Evolutionary conservation across 202 grass and related monocot genomes (phyloP).

Genomic region (Panicum hallii): DNA sequence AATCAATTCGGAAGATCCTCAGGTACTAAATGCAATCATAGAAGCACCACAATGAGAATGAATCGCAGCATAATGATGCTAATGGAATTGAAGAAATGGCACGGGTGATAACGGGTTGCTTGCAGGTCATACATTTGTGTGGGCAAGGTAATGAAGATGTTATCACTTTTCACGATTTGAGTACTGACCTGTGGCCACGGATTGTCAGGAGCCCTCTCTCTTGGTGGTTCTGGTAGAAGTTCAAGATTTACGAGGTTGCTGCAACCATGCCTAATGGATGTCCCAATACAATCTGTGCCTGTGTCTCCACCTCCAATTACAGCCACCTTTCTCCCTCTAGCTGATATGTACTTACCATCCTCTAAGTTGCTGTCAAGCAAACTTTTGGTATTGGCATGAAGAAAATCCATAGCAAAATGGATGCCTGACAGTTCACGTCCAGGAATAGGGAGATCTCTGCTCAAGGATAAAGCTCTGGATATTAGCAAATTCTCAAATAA

Average conservation of each 20-base stretch:
- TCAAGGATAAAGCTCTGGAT: conserved; percentile 32
- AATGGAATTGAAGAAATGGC: conserved; percentile 2
- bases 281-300: conserved; percentile 87
- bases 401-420: conserved; percentile 93
- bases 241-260: conserved; percentile 74
- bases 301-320: conserved; percentile 90
- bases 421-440: conserved; percentile 70
- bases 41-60: conserved; percentile 36
- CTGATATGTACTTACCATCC: conserved; percentile 82
- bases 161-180: conserved; percentile 1
- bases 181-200: conserved; percentile 82
- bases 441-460: conserved; percentile 73
- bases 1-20: conserved; percentile 68
- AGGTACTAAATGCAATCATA: conserved; percentile 61
- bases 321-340: conserved; percentile 76
- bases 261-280: conserved; percentile 79
- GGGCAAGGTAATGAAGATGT: background rate
- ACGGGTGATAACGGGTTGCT: background rate
- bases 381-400: conserved; percentile 86
- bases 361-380: conserved; percentile 80
- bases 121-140: conserved; percentile 7
- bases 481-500: conserved; percentile 34
- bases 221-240: conserved; percentile 68
- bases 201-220: conserved; percentile 61
- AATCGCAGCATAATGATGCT: background rate